A percentile compares a stretch with the other conserved stretches of the same genome.
These are phyloP conservation scores for Epicoccum nigrum DNA, from an alignment of 2,329 filamentous ascomycete species.

Conservation along the genomic window DNA sequence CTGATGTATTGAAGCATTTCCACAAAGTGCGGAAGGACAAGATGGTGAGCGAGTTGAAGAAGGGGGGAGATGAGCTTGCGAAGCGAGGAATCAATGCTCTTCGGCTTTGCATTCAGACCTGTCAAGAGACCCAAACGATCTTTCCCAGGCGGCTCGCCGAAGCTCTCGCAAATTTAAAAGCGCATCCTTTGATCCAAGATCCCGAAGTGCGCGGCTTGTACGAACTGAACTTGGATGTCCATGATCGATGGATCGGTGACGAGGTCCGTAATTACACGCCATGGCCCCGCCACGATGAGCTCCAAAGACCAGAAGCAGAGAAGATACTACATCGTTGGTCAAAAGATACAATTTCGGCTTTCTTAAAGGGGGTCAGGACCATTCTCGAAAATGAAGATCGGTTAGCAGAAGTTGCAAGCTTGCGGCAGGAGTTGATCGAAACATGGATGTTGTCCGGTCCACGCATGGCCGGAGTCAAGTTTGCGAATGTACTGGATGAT, in stretches of 20 bases:
- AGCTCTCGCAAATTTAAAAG: constrained; percentile 71
- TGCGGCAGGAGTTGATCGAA: constrained; percentile 73
- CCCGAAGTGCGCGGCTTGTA: constrained; percentile 68
- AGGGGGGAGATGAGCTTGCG: constrained; percentile 52
- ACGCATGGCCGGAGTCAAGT: constrained; percentile 69
- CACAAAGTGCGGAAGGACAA: constrained; percentile 73
- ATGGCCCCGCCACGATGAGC: constrained; percentile 81
- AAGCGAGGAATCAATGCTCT: constrained; percentile 68
- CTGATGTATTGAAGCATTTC: constrained; percentile 80
- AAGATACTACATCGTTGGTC: constrained; percentile 50
- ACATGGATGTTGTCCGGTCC: constrained; percentile 76
- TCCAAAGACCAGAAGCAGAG: constrained; percentile 50
- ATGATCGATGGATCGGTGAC: constrained; percentile 79
- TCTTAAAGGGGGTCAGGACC: constrained; percentile 65
- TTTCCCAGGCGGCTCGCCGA: constrained; percentile 75
- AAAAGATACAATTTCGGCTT: constrained; percentile 45
- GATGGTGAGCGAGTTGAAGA: constrained; percentile 67
- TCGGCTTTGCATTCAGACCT: constrained; percentile 74
- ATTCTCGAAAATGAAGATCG: constrained; percentile 66
- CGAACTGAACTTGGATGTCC: constrained; percentile 76
- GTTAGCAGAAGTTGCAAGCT: constrained; percentile 70
- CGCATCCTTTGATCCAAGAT: constrained; percentile 74
- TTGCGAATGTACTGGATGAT: constrained; percentile 69
- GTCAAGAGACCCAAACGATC: constrained; percentile 77
- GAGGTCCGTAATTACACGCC: constrained; percentile 86